These are phyloP conservation scores for Hirsutella minnesotensis DNA, from an alignment of 2,329 filamentous ascomycete genomes.

Conservation along the genomic window DNA sequence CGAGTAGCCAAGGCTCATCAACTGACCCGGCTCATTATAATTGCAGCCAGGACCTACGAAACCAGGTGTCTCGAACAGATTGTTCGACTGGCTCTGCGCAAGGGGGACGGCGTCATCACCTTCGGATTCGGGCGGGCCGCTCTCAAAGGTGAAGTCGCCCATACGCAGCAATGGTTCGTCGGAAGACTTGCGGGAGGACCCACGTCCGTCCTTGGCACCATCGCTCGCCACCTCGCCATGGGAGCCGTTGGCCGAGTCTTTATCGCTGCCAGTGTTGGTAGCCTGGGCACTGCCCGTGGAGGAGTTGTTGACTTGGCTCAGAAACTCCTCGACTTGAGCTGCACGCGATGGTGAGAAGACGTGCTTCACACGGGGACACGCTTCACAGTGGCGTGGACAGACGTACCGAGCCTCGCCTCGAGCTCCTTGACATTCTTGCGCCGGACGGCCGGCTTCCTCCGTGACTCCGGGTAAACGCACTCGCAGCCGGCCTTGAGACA, in stretches of 20 bases:
- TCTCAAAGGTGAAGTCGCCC: constrained; percentile 6
- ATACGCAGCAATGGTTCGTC: constrained; percentile 2
- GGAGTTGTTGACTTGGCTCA: constrained; percentile 49
- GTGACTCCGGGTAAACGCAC: constrained; percentile 80
- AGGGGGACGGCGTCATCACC: constrained; percentile 4
- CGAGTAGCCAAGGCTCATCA: constrained; percentile 71
- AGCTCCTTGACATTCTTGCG: constrained; percentile 82
- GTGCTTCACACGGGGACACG: no score
- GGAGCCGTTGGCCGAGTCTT: neutral
- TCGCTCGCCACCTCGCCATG: no score
- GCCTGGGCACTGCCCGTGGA: constrained; percentile 1
- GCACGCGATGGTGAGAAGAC: constrained; percentile 1
- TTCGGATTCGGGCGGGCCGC: constrained; percentile 7
- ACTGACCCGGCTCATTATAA: constrained; percentile 16
- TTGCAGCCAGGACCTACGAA: neutral
- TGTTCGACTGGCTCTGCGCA: neutral
- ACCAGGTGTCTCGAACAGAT: neutral
- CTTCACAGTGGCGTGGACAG: no score
- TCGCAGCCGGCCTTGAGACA: constrained; percentile 64
- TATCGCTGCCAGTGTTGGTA: neutral
- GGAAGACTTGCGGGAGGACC: constrained; percentile 1
- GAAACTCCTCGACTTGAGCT: constrained; percentile 74
- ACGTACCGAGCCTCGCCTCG: constrained; percentile 71
- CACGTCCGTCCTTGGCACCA: neutral
- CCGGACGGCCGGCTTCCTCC: constrained; percentile 80